phyloP scores from a whole-genome alignment of 208 protist species.

The Trichomonas vaginalis region DNA sequence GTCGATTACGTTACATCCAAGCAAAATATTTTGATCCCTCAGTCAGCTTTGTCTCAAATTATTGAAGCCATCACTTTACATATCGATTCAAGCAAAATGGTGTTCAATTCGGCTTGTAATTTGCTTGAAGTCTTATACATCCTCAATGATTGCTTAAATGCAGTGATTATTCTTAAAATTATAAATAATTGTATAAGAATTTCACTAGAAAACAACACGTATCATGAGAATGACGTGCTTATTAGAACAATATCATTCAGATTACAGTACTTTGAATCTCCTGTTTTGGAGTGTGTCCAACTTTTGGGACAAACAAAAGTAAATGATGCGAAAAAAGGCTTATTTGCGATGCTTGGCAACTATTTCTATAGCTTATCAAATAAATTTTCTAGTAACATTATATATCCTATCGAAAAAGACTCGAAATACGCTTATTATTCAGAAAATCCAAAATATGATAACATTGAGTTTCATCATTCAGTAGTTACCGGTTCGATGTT shows the following conservation, averaged over 20 bases:
- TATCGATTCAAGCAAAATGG: not conserved
- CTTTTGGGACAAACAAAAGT: not conserved
- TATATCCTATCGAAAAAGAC: not conserved
- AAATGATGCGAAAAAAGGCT: not conserved
- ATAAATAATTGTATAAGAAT: not conserved
- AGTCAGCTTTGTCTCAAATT: not conserved
- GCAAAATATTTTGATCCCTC: too few species aligned
- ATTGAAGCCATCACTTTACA: not conserved
- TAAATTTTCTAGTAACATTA: not conserved
- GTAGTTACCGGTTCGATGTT: not conserved
- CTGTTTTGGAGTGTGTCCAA: not conserved
- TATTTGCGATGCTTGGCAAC: not conserved
- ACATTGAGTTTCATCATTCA: not conserved
- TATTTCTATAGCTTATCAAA: not conserved
- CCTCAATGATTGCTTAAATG: not conserved
- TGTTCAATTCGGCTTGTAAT: not conserved
- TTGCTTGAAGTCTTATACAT: not conserved
- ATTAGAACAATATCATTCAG: not conserved
- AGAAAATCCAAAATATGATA: not conserved
- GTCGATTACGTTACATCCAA: too few species aligned
- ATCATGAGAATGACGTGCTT: not conserved
- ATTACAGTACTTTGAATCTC: not conserved
- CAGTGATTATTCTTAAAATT: not conserved
- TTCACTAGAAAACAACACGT: not conserved
- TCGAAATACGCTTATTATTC: not conserved